phyloP scores from a whole-genome alignment of 441 rosid genomes.

The Populus tomentosa region DNA sequence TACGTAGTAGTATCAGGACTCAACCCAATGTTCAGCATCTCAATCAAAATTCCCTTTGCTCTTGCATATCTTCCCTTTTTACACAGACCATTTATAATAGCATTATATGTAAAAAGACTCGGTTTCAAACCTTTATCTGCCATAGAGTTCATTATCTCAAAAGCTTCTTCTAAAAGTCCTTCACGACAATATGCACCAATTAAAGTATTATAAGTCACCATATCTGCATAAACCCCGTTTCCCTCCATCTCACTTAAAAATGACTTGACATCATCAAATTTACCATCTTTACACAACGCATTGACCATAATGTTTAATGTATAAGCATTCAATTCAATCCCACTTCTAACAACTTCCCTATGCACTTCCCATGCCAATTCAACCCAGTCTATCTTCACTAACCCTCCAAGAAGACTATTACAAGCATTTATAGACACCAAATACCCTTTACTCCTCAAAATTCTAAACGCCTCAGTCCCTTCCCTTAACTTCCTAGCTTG shows the following conservation, averaged over 20 bases:
- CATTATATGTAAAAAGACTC: slow-evolving; percentile 54
- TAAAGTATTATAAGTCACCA: slow-evolving; percentile 63
- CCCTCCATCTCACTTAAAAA: slow-evolving; percentile 50
- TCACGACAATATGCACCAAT: slow-evolving; percentile 59
- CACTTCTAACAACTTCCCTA: slow-evolving; percentile 41
- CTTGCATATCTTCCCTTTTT: slow-evolving; percentile 40
- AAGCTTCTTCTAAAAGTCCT: slow-evolving; percentile 64
- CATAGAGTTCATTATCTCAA: slow-evolving; percentile 57
- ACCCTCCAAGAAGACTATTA: slow-evolving; percentile 70
- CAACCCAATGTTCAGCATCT: slow-evolving; percentile 56
- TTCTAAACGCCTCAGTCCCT: slow-evolving; percentile 54
- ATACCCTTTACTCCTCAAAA: slow-evolving; percentile 47
- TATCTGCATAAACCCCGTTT: slow-evolving; percentile 59
- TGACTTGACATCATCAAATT: slow-evolving; percentile 37
- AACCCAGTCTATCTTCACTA: slow-evolving; percentile 71
- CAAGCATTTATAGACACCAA: slow-evolving; percentile 64
- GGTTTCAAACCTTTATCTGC: slow-evolving; percentile 61
- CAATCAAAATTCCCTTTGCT: slow-evolving; percentile 57
- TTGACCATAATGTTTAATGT: slow-evolving; percentile 85
- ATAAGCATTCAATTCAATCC: slow-evolving; percentile 48
- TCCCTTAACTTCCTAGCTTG: slow-evolving; percentile 75
- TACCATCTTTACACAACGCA: slow-evolving; percentile 71
- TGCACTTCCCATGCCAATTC: slow-evolving; percentile 77
- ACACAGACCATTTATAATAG: slow-evolving; percentile 58
- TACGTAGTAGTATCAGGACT: slow-evolving; percentile 64